phyloP scores from a whole-genome alignment of 257 asterid genomes.

The Fraxinus americana region DNA sequence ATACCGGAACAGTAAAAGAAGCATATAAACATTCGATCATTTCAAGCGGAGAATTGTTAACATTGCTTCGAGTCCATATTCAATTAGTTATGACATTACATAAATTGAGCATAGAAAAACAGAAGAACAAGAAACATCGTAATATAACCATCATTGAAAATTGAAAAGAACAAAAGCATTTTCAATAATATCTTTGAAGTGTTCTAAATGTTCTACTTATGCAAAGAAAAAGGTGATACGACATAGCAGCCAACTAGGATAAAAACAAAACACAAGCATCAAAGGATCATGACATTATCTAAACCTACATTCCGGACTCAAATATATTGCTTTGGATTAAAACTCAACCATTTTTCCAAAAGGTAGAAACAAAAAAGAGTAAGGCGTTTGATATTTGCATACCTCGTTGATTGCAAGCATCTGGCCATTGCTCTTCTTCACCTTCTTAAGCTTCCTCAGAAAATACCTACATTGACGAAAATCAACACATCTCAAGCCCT shows the following conservation, averaged over 20 bases:
- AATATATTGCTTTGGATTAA: neutral
- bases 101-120: neutral
- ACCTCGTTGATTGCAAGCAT: constrained; percentile 93
- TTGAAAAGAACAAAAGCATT: neutral
- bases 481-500: neutral
- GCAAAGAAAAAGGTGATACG: neutral
- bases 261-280: neutral
- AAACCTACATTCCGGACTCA: neutral
- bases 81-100: neutral
- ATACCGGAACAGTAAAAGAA: neutral
- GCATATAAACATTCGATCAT: neutral
- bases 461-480: constrained; percentile 56
- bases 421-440: constrained; percentile 88
- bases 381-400: neutral
- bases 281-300: neutral
- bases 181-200: neutral
- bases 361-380: neutral
- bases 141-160: neutral
- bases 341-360: neutral
- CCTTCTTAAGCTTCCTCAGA: constrained; percentile 89
- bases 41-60: neutral
- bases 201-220: neutral
- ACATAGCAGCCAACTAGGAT: neutral
- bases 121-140: neutral
- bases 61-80: neutral